Conservation (phyloP, 2,329 filamentous ascomycete species). For the Sclerotinia trifoliorum region DNA sequence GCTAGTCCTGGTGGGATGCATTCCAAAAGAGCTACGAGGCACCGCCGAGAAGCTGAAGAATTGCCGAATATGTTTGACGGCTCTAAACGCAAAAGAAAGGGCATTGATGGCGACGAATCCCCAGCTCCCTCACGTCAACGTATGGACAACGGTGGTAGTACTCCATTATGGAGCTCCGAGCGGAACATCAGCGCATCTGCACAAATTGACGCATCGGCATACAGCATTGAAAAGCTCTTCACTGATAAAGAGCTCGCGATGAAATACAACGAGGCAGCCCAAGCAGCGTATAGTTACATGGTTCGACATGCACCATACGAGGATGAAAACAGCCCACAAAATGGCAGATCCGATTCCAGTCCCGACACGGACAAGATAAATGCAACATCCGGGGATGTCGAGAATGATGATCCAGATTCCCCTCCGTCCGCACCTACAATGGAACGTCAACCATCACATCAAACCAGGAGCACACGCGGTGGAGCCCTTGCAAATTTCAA, state of each 20-base stretch:
- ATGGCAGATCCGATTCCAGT: slow-evolving; percentile 46
- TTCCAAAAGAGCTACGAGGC: slow-evolving; percentile 60
- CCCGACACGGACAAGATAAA: slow-evolving; percentile 50
- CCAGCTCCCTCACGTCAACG: slow-evolving; percentile 56
- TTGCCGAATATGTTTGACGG: slow-evolving; percentile 53
- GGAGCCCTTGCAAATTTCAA: slow-evolving; percentile 48
- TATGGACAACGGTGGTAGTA: slow-evolving; percentile 57
- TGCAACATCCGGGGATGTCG: slow-evolving; percentile 49
- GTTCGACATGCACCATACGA: slow-evolving; percentile 48
- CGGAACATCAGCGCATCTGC: slow-evolving; percentile 50
- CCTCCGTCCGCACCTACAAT: slow-evolving; percentile 54
- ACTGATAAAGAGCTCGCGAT: slow-evolving; percentile 68
- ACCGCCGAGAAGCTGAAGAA: slow-evolving; percentile 60
- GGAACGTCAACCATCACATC: slow-evolving; percentile 64
- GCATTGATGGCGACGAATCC: slow-evolving; percentile 61
- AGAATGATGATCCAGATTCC: slow-evolving; percentile 50
- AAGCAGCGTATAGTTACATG: slow-evolving; percentile 62
- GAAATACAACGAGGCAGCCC: slow-evolving; percentile 61
- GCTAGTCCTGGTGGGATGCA: slow-evolving; percentile 62
- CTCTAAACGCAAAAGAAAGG: slow-evolving; percentile 63
- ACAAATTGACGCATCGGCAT: slow-evolving; percentile 56
- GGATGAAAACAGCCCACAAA: slow-evolving; percentile 38
- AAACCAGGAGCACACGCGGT: slow-evolving; percentile 61
- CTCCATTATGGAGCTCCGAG: slow-evolving; percentile 62
- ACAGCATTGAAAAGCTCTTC: slow-evolving; percentile 68